Evolutionary conservation across 495 filamentous ascomycete species (phyloP), one percentile per base, ranked within the genome.

Genomic region (Melanomma pulvis-pyrius): DNA sequence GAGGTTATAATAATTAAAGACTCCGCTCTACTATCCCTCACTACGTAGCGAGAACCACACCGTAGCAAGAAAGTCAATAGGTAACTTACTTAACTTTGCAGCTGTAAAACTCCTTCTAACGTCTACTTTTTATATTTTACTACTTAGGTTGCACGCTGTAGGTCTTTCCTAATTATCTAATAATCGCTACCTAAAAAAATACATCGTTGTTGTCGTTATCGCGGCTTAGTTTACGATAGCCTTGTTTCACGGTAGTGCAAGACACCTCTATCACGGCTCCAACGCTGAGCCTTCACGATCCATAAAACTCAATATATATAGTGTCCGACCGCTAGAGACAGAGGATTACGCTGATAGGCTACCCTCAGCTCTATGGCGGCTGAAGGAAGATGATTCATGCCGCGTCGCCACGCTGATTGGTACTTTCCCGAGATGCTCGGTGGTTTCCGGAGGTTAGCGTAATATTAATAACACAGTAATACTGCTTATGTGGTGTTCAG

Each of bases 21-120:
- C n/a, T n/a, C n/a, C n/a, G n/a, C n/a, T n/a, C n/a, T 60, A 60
- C 57, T 60, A 61, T 61, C 58, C 58, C 58, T 28, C 24, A 61
- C 58, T 50, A 24, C 44, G 58, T 61, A 61, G 58, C 58, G 58
- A 61, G 58, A 61, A 61, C 44, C 58, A 61, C 58, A 48, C 58
- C 44, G 58, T 61, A 61, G 41, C 58, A 39, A 61, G 58, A 61
- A 61, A 48, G 49, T 7, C 47, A 25, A 50, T 49, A 61, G 41
- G 58, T 61, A 36, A 59, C 58, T 61, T 61, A 61, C n/a, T n/a
- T n/a, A 39, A 61, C 58, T 61, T 61, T 32, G 48, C 59, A 53
- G 26, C 4, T 11, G 28, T 53, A 62, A 24, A 44, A 52, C 52
- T 36, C 59, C 59, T 52, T 53, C 59, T 28, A 12, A 52, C 25